Percentiles rank a stretch among this genome's conserved stretches.
Evolutionary conservation across 768 basidiomycete genomes (phyloP).

Genomic region (Suillus fuscotomentosus): DNA sequence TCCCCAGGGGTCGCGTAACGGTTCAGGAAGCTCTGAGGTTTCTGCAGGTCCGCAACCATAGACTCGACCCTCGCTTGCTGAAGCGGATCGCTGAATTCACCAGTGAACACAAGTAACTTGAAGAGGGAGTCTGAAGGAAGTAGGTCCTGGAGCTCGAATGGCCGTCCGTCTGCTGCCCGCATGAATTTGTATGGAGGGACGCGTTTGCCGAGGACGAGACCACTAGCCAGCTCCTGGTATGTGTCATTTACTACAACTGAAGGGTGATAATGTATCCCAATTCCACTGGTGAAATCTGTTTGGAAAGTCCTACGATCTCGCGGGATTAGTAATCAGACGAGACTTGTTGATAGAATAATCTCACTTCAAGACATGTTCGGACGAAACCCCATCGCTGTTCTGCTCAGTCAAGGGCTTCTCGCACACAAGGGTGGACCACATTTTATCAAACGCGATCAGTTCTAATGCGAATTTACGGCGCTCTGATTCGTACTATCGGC

Average conservation of each 20-base stretch:
- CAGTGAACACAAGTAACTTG: conserved; percentile 47
- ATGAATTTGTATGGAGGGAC: conserved; percentile 46
- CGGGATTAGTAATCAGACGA: not conserved
- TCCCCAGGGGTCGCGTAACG: conserved; percentile 21
- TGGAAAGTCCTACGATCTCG: conserved; percentile 37
- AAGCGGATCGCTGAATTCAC: conserved; percentile 28
- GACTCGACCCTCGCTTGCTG: conserved; percentile 25
- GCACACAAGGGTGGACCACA: no score
- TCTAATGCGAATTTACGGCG: no score
- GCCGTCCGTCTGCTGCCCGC: conserved; percentile 43
- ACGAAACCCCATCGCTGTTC: no score
- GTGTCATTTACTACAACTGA: conserved; percentile 35
- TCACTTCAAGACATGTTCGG: no score
- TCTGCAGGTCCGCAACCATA: conserved; percentile 27
- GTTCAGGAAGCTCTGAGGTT: conserved; percentile 23
- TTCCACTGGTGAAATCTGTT: conserved; percentile 43
- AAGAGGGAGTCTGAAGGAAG: conserved; percentile 47
- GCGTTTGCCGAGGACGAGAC: conserved; percentile 49
- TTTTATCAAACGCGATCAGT: no score
- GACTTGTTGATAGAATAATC: not conserved
- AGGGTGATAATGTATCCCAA: conserved; percentile 46
- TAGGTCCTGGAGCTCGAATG: conserved; percentile 50
- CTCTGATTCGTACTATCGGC: no score
- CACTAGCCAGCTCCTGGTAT: conserved; percentile 36
- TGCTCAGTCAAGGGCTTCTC: no score